Evolutionary conservation across 805 yeast genomes (phyloP), one percentile per base, ranked within the genome.

Genomic region (Yarrowia sp.): DNA sequence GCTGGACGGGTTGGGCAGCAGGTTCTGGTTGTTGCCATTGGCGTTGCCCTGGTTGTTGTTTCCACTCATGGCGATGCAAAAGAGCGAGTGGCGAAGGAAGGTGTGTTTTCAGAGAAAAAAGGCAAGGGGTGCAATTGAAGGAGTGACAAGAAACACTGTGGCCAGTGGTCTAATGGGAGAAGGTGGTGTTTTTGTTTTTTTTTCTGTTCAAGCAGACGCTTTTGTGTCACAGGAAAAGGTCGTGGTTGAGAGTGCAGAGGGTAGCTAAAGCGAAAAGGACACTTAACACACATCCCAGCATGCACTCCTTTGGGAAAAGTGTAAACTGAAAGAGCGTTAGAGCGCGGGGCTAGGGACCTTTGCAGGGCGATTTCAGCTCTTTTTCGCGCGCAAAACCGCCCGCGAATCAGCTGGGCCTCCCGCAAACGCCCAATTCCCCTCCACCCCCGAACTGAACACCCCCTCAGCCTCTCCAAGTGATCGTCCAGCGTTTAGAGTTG

Each of bases 1-100:
- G 44, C 47, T 49, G 25, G 58, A 51, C 58, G 58, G 58, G 36
- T 51, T 51, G 42, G 58, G 58, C 58, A 51, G 42, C 58, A 51
- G 42, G 32, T 51, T 51, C 19, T 33, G 58, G 58, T 51, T 49
- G 29, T 24, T 21, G 36, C 21, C 32, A n/a, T 29, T 38, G 27
- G 6, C 22, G 56, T 24, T 14, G 38, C 19, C 27, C 4, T 18
- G 18, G 38, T 21, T 32, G 56, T 51, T 51, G 58, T 51, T 32
- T n/a, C 58, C 58, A 35, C 58, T 51, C 58, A 51, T 51, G 58
- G 35, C 35, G 58, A 16, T 35, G 42, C 35, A 2, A 42, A 47
- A 47, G n/a, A n/a, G n/a, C n/a, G n/a, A 51, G 41, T 51, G 42
- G 58, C 58, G 42, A 35, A 47, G 39, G 39, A 47, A n/a, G 53